Evolutionary conservation across 2,329 filamentous ascomycete species (phyloP).

Genomic region (Sclerotinia subarctica): DNA sequence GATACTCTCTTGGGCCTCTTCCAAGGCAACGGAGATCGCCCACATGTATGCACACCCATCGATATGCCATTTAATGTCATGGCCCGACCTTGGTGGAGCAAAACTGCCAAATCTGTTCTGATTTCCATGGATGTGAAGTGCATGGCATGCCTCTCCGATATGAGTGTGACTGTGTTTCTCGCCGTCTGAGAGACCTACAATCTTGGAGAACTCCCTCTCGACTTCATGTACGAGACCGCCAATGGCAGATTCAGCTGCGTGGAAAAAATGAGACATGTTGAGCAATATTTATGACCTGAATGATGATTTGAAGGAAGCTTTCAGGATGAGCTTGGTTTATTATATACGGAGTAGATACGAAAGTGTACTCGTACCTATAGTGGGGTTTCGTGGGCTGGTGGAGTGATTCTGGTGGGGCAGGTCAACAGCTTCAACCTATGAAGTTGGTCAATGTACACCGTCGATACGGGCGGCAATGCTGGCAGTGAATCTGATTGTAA

Average conservation of each 20-base stretch:
- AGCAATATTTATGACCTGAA: background rate
- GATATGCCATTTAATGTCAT: conserved; percentile 81
- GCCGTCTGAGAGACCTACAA: conserved; percentile 36
- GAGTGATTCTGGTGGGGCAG: conserved; percentile 7
- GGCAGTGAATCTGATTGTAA: background rate
- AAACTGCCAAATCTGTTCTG: conserved; percentile 64
- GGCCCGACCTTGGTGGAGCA: conserved; percentile 67
- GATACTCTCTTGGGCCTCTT: conserved; percentile 72
- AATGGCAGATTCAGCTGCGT: conserved; percentile 25
- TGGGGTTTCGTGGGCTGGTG: conserved; percentile 8
- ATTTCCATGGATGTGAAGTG: conserved; percentile 44
- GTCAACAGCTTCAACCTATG: background rate
- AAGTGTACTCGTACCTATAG: conserved; percentile 5
- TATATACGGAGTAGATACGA: conserved; percentile 9
- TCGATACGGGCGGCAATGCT: conserved; percentile 1
- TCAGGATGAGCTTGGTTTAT: conserved; percentile 4
- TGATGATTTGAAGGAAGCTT: background rate
- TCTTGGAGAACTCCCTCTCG: conserved; percentile 24
- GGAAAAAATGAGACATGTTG: conserved; percentile 29
- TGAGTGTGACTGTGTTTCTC: conserved; percentile 47
- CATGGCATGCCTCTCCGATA: conserved; percentile 42
- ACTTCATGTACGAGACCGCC: conserved; percentile 27
- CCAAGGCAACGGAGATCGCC: conserved; percentile 76
- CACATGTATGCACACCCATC: conserved; percentile 83
- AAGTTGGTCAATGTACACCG: conserved; percentile 9